Evolutionary conservation across 2,329 filamentous ascomycete species (phyloP).

Genomic region (Pestalotiopsis sp.): DNA sequence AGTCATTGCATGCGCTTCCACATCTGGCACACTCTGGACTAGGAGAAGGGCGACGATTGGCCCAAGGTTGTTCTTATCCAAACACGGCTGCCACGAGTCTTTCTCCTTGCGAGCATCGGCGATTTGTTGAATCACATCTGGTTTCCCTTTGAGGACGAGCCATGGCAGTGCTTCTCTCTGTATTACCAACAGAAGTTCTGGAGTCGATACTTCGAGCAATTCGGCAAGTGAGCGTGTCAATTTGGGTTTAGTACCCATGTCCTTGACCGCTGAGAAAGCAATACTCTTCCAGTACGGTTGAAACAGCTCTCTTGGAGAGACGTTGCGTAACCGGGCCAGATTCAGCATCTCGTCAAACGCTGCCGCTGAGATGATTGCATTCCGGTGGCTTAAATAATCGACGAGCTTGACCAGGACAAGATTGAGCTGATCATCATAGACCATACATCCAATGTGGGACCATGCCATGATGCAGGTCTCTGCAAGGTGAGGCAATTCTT

Average conservation of each 20-base stretch:
- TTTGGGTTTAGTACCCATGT: conserved; percentile 79
- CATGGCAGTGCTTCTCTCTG: conserved; percentile 85
- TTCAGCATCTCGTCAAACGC: conserved; percentile 82
- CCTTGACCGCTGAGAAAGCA: conserved; percentile 80
- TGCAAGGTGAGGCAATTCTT: conserved; percentile 66
- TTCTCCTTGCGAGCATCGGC: conserved; percentile 74
- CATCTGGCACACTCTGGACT: conserved; percentile 56
- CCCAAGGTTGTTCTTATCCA: conserved; percentile 60
- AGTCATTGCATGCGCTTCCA: conserved; percentile 69
- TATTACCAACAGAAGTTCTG: conserved; percentile 73
- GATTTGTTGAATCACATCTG: conserved; percentile 79
- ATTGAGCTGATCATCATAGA: conserved; percentile 82
- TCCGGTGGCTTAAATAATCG: conserved; percentile 84
- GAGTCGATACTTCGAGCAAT: conserved; percentile 74
- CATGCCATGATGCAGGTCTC: conserved; percentile 87
- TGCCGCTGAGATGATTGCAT: conserved; percentile 76
- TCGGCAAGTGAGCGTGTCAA: conserved; percentile 81
- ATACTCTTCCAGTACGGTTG: conserved; percentile 88
- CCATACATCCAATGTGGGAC: conserved; percentile 78
- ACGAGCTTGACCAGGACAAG: conserved; percentile 82
- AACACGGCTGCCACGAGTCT: conserved; percentile 59
- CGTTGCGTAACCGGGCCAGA: conserved; percentile 66
- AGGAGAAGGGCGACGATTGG: conserved; percentile 62
- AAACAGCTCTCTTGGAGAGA: conserved; percentile 70
- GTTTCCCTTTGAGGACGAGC: conserved; percentile 77